Conservation (phyloP, 1,284 basidiomycete genomes). For the Spongispora temasekensis region DNA sequence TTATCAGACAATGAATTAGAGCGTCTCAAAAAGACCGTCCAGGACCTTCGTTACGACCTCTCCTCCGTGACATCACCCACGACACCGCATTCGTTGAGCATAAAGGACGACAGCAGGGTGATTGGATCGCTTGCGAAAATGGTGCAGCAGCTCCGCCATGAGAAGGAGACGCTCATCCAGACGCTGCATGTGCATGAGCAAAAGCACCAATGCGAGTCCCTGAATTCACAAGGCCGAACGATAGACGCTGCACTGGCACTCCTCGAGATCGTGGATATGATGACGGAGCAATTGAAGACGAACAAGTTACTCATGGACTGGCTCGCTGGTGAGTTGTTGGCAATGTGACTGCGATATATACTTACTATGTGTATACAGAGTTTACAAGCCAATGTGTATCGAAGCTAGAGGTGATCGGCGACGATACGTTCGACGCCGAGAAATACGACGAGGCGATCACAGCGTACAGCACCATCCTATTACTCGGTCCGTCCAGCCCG, state of each 20-base stretch:
- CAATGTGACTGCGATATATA: too few species aligned
- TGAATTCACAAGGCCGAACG: not conserved
- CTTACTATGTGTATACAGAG: too few species aligned
- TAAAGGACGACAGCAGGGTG: not conserved
- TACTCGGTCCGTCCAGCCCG: not conserved
- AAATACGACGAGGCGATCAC: not conserved
- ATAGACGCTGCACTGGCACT: not conserved
- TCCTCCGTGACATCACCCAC: not conserved
- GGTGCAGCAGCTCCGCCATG: not conserved
- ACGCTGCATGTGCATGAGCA: not conserved
- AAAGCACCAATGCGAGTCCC: not conserved
- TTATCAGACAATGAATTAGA: not conserved
- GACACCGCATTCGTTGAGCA: not conserved
- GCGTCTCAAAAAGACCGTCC: not conserved
- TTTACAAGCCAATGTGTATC: not conserved
- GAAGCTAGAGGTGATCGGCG: not conserved
- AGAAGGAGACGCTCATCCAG: not conserved
- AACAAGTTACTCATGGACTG: not conserved
- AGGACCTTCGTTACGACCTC: not conserved
- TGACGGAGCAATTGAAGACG: not conserved
- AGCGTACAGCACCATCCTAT: not conserved
- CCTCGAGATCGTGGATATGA: not conserved
- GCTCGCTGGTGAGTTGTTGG: not conserved
- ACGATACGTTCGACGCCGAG: not conserved
- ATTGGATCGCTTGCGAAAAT: not conserved